phyloP scores from a whole-genome alignment of 2,329 filamentous ascomycete species.

The Zalaria sp. region DNA sequence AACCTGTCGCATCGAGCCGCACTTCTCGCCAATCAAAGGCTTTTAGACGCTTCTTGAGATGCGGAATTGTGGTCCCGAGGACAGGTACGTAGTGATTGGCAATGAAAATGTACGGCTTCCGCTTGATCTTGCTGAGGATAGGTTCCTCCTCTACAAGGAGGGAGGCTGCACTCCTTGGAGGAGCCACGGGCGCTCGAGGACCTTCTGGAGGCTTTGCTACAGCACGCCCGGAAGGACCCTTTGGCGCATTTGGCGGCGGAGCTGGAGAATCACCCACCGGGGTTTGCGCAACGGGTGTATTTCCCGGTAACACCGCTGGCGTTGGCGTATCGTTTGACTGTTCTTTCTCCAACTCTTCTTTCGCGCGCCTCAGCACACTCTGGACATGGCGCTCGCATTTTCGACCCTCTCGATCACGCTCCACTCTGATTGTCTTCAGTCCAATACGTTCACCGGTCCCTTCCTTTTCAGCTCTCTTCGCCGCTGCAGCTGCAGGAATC shows the following conservation, averaged over 20 bases:
- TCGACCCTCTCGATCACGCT: constrained; percentile 77
- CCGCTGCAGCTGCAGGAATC: constrained; percentile 62
- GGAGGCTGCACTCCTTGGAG: constrained; percentile 29
- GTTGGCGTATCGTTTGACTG: constrained; percentile 17
- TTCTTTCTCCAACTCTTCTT: constrained; percentile 40
- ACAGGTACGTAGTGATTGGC: constrained; percentile 78
- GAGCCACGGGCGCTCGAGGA: constrained; percentile 24
- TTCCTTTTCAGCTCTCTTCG: constrained; percentile 62
- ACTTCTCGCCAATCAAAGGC: constrained; percentile 71
- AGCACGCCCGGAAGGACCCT: constrained; percentile 55
- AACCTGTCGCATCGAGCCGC: constrained; percentile 70
- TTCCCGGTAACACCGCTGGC: constrained; percentile 14
- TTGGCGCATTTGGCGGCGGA: constrained; percentile 73
- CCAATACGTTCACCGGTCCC: constrained; percentile 73
- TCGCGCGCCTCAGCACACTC: constrained; percentile 54
- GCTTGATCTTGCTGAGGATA: constrained; percentile 55
- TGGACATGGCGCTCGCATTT: constrained; percentile 70
- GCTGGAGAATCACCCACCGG: constrained; percentile 33
- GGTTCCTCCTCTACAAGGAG: constrained; percentile 50
- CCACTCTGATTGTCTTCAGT: constrained; percentile 60
- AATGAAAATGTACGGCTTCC: constrained; percentile 82
- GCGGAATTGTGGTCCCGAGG: constrained; percentile 68
- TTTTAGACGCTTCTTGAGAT: constrained; percentile 81
- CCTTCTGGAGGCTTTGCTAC: constrained; percentile 19
- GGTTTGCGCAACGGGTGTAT: constrained; percentile 20